Percentiles rank a stretch among this genome's conserved stretches.
Evolutionary conservation across 2,329 filamentous ascomycete genomes (phyloP).

Genomic region (Fusarium chlamydosporum): DNA sequence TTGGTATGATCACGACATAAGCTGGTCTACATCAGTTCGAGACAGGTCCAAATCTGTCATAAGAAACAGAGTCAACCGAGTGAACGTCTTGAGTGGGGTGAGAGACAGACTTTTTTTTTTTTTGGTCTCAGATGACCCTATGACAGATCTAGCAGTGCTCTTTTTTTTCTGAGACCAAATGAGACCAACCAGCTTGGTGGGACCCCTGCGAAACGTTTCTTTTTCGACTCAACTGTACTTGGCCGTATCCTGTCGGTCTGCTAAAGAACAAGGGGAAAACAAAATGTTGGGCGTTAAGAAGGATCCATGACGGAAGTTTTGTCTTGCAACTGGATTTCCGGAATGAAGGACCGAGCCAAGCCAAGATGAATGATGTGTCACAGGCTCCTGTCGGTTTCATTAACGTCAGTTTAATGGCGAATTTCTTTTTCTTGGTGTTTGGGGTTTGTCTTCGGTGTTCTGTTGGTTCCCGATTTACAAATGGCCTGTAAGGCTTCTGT

Average conservation of each 20-base stretch:
- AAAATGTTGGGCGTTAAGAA: constrained; percentile 37
- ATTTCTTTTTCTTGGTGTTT: constrained; percentile 42
- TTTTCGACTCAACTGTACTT: constrained; percentile 36
- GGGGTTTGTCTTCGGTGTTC: constrained; percentile 28
- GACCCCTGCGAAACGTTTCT: constrained; percentile 44
- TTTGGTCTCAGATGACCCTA: constrained; percentile 26
- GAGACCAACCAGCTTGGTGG: constrained; percentile 41
- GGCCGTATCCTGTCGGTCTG: constrained; percentile 41
- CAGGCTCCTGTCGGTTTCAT: constrained; percentile 18
- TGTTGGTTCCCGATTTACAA: constrained; percentile 42
- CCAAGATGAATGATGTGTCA: constrained; percentile 14
- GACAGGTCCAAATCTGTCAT: constrained; percentile 15
- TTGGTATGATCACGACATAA: constrained; percentile 66
- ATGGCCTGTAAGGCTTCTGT: constrained; percentile 31
- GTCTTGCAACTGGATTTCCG: constrained; percentile 4
- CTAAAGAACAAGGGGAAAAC: constrained; percentile 21
- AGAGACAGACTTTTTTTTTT: constrained; percentile 15
- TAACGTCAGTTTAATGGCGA: constrained; percentile 19
- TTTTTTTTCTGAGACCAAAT: constrained; percentile 39
- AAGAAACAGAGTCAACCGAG: constrained; percentile 15
- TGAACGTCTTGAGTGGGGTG: constrained; percentile 15
- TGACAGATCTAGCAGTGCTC: constrained; percentile 29
- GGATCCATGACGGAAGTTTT: constrained; percentile 31
- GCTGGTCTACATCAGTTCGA: constrained; percentile 28
- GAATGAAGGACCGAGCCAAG: constrained; percentile 3